Conservation (phyloP, 768 basidiomycete genomes). For the Suillus spraguei region DNA sequence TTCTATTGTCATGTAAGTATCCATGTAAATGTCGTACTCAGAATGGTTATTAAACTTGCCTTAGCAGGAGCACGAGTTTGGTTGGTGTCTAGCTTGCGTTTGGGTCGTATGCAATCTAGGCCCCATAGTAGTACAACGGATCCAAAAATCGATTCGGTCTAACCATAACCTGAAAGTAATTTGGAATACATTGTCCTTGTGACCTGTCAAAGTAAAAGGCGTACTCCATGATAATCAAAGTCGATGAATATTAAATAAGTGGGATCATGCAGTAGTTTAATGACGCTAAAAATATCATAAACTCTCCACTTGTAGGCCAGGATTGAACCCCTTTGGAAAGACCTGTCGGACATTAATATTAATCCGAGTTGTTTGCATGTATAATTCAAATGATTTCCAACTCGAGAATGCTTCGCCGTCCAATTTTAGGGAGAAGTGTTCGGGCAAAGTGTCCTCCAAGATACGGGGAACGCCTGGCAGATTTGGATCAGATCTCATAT, state of each 20-base stretch:
- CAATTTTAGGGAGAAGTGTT: conserved; percentile 43
- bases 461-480: conserved; percentile 81
- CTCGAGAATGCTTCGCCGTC: conserved; percentile 34
- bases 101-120: no score
- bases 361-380: conserved; percentile 71
- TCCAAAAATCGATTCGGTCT: background rate
- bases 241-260: background rate
- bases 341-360: conserved; percentile 94
- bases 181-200: conserved; percentile 12
- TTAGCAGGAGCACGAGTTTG: background rate
- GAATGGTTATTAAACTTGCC: background rate
- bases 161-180: background rate
- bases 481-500: conserved; percentile 1
- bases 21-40: background rate
- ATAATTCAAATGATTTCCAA: conserved; percentile 67
- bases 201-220: conserved; percentile 5
- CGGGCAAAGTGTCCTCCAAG: conserved; percentile 77
- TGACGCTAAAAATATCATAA: background rate
- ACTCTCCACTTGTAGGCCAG: conserved; percentile 18
- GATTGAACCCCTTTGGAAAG: conserved; percentile 70
- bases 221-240: background rate
- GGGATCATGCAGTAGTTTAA: background rate
- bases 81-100: background rate
- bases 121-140: no score
- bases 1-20: conserved; percentile 3